Evolutionary conservation across 495 filamentous ascomycete genomes (phyloP).

Genomic region (Xylaria scruposa): DNA sequence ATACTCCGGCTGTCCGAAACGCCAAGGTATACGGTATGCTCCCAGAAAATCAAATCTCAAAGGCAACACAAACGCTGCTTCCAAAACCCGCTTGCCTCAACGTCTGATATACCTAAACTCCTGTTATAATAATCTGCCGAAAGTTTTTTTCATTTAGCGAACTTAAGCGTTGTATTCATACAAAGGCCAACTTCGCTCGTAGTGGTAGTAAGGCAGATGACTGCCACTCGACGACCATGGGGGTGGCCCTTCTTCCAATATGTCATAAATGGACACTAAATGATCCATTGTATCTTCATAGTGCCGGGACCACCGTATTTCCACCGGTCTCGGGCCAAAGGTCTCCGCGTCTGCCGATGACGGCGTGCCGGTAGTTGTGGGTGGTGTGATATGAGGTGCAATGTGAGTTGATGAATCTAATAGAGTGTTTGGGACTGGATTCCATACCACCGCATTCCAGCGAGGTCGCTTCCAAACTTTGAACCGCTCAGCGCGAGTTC

Average conservation of each 20-base stretch:
- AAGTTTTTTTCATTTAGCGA: neutral
- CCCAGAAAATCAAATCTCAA: neutral
- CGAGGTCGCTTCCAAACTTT: conserved; percentile 38
- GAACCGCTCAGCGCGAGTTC: conserved; percentile 33
- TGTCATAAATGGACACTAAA: conserved; percentile 37
- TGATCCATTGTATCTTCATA: conserved; percentile 35
- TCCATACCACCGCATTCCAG: conserved; percentile 34
- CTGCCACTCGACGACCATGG: neutral
- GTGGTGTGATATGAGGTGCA: conserved; percentile 29
- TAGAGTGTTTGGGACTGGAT: conserved; percentile 24
- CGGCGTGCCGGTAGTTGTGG: conserved; percentile 20
- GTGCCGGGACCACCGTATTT: conserved; percentile 27
- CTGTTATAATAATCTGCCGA: neutral
- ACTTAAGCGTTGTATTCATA: conserved; percentile 5
- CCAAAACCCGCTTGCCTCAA: neutral
- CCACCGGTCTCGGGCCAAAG: conserved; percentile 31
- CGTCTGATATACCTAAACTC: conserved; percentile 10
- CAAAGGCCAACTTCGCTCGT: neutral
- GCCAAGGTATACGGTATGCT: neutral
- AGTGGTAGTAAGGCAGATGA: neutral
- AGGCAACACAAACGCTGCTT: neutral
- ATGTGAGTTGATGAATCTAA: conserved; percentile 28
- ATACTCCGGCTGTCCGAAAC: neutral
- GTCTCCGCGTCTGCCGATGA: conserved; percentile 28
- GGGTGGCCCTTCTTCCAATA: conserved; percentile 35